Evolutionary conservation across 2,329 filamentous ascomycete genomes (phyloP), one percentile per base, ranked within the genome.

Genomic region (Arthrinium puccinioides): DNA sequence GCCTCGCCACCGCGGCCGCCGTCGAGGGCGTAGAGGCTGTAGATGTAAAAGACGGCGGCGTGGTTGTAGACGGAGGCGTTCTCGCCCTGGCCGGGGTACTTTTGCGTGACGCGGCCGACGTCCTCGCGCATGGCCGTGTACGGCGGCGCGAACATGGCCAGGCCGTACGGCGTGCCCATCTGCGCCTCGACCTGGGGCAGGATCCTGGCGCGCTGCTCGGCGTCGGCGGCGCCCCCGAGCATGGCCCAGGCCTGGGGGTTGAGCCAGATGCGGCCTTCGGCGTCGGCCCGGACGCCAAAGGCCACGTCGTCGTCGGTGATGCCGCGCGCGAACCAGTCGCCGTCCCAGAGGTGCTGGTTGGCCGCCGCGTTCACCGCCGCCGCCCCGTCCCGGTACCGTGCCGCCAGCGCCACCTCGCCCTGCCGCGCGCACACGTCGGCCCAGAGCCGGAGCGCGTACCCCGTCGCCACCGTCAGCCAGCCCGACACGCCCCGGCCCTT

Each of bases 11-110:
- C 29, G 29, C 29, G 5, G 16, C 19, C 11, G 11, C 19, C 9
- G 23, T n/a, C 21, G 18, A 36, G 24, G 18, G 56, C 60, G 55
- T 77, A 76, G 18, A 77, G 51, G 9, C 66, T 66, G 59, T 72
- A 67, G 32, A 70, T 62, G 52, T 74, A 77, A 49, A 76, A 77
- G 9, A 67, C 63, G 21, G 62, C 65, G 0, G 73, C 72, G 50
- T 77, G 73, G 57, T 76, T 77, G 53, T 76, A 77, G 14, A 77
- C 69, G 18, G 69, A 67, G 1, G 62, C 73, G 50, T 77, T 77
- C 54, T 77, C 73, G n/a, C 66, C 73, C 30, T 70, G 70, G 3
- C 72, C 72, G 3, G 71, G 66, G 40, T 69, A 72, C 52, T 76
- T 76, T 49, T 76, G 72, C 41, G 72, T 76, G 11, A 76, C 72